phyloP scores from a whole-genome alignment of 495 filamentous ascomycete species.

The Aspergillus asperescens region DNA sequence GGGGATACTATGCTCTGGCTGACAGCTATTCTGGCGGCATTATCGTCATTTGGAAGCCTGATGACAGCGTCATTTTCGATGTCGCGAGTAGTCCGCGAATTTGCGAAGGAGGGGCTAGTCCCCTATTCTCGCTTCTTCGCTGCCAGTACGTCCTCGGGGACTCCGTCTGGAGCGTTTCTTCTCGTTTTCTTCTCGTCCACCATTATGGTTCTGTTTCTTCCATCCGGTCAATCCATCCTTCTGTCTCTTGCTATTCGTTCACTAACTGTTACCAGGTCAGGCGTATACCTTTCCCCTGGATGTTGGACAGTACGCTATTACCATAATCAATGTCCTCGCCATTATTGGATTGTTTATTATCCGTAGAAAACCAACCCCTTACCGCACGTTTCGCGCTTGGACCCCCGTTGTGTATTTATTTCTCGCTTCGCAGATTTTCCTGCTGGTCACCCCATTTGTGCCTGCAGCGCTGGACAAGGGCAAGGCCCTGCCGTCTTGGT shows the following conservation, averaged over 20 bases:
- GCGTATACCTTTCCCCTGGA: slow-evolving; percentile 66
- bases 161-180: slow-evolving; percentile 57
- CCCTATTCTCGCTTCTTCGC: slow-evolving; percentile 58
- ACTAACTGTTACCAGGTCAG: slow-evolving; percentile 22
- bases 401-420: slow-evolving; percentile 33
- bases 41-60: slow-evolving; percentile 62
- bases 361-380: slow-evolving; percentile 49
- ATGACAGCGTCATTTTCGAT: slow-evolving; percentile 65
- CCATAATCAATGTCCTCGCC: slow-evolving; percentile 53
- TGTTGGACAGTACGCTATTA: slow-evolving; percentile 60
- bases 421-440: slow-evolving; percentile 31
- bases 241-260: background rate
- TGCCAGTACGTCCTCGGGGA: slow-evolving; percentile 57
- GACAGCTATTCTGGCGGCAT: slow-evolving; percentile 47
- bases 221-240: slow-evolving; percentile 34
- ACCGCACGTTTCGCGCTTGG: slow-evolving; percentile 61
- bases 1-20: slow-evolving; percentile 31
- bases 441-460: slow-evolving; percentile 38
- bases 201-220: slow-evolving; percentile 56
- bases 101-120: slow-evolving; percentile 60
- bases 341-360: slow-evolving; percentile 57
- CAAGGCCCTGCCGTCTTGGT: slow-evolving; percentile 35
- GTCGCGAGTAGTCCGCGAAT: slow-evolving; percentile 60
- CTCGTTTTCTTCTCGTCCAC: slow-evolving; percentile 60
- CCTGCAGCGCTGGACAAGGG: slow-evolving; percentile 18